Evolutionary conservation across 495 filamentous ascomycete species (phyloP).

Genomic region (Annulohypoxylon bovei): DNA sequence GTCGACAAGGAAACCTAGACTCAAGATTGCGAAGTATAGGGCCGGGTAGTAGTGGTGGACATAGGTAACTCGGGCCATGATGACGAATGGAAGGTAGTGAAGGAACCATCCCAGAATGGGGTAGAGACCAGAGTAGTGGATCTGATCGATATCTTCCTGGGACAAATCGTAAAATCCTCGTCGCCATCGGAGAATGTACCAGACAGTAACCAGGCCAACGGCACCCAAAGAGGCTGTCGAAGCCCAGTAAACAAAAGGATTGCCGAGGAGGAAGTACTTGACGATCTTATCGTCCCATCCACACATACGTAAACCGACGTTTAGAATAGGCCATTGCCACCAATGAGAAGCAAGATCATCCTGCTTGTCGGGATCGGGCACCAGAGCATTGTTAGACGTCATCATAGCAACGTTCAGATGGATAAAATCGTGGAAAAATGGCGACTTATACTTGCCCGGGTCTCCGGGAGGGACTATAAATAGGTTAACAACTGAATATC

Average conservation of each 20-base stretch:
- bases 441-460: constrained; percentile 93
- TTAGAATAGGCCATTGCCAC: constrained; percentile 98
- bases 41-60: constrained; percentile 99
- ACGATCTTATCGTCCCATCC: constrained; percentile 95
- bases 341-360: constrained; percentile 96
- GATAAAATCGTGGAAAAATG: constrained; percentile 95
- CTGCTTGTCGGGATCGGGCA: constrained; percentile 98
- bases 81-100: constrained; percentile 93
- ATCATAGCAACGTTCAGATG: constrained; percentile 99
- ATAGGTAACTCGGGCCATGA: constrained; percentile 98
- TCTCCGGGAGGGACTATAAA: constrained; percentile 85
- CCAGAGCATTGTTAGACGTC: constrained; percentile 98
- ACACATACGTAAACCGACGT: constrained; percentile 97
- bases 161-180: constrained; percentile 89
- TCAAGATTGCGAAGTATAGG: constrained; percentile 96
- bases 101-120: constrained; percentile 93
- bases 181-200: constrained; percentile 96
- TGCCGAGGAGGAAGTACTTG: constrained; percentile 98
- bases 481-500: constrained; percentile 37
- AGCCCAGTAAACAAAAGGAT: constrained; percentile 96
- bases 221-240: constrained; percentile 79
- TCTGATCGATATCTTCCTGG: constrained; percentile 82
- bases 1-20: constrained; percentile 87
- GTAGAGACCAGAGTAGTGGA: constrained; percentile 93
- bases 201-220: constrained; percentile 75